Conservation (phyloP, 805 yeast genomes). For the Ogataea dorogensis region DNA sequence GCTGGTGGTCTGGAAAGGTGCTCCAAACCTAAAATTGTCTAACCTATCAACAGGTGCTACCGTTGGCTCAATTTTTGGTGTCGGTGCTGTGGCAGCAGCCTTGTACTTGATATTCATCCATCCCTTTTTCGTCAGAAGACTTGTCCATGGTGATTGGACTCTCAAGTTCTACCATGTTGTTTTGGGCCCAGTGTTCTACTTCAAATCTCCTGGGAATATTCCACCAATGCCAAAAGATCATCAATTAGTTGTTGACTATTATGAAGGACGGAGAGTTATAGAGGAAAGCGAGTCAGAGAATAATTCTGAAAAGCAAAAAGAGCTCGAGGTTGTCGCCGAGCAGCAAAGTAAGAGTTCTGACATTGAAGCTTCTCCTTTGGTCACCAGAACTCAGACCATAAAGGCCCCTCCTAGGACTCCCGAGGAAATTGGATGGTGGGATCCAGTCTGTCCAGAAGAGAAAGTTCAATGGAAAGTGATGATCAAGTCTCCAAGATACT, state of each 20-base stretch:
- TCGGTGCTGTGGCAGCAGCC: conserved; percentile 54
- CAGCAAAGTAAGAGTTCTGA: neutral
- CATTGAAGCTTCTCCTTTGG: conserved; percentile 1
- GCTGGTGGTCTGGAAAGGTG: conserved; percentile 80
- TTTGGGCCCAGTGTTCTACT: conserved; percentile 55
- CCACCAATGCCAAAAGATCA: conserved; percentile 68
- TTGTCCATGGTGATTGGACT: conserved; percentile 66
- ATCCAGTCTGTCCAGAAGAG: conserved; percentile 18
- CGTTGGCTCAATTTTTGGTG: conserved; percentile 61
- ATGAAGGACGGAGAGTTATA: conserved; percentile 51
- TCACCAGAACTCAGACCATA: conserved; percentile 18
- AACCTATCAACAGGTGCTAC: conserved; percentile 51
- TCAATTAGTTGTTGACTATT: conserved; percentile 58
- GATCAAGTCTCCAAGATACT: conserved; percentile 45
- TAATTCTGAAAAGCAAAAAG: neutral
- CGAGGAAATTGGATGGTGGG: conserved; percentile 5
- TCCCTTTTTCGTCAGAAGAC: conserved; percentile 62
- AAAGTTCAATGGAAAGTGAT: conserved; percentile 38
- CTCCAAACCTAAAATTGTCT: conserved; percentile 62
- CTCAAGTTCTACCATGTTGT: conserved; percentile 54
- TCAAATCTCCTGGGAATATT: conserved; percentile 54
- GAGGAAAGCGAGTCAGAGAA: neutral
- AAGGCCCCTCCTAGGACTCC: conserved; percentile 3
- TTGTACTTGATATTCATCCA: conserved; percentile 53
- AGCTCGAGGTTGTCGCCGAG: neutral